Conservation (phyloP, 352 stramenopile species). For the Globisporangium cederbergense region DNA sequence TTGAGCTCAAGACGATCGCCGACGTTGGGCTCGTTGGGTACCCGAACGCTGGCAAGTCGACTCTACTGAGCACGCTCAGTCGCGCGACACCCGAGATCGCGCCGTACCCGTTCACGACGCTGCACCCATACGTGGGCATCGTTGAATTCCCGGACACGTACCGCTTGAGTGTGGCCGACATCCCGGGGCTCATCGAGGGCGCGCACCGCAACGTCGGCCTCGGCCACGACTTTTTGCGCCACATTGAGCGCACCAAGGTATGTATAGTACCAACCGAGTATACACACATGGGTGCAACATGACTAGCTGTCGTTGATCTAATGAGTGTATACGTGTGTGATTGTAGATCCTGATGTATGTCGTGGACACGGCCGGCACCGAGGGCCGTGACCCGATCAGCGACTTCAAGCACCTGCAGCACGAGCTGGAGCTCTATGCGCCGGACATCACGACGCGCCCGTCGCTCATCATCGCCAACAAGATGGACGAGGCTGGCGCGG, state of each 20-base stretch:
- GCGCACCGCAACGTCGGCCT: slow-evolving; percentile 96
- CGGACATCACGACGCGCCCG: slow-evolving; percentile 79
- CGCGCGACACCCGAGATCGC: slow-evolving; percentile 93
- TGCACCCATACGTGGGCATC: slow-evolving; percentile 94
- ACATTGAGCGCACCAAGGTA: slow-evolving; percentile 98
- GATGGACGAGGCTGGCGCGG: slow-evolving; percentile 82
- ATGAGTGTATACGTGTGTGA: background rate
- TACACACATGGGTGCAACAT: background rate
- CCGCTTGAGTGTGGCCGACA: slow-evolving; percentile 87
- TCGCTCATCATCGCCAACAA: slow-evolving; percentile 89
- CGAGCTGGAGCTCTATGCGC: slow-evolving; percentile 85
- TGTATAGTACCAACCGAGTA: slow-evolving; percentile 33
- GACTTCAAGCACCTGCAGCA: slow-evolving; percentile 80
- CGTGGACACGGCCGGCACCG: slow-evolving; percentile 73
- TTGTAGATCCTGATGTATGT: slow-evolving; percentile 84
- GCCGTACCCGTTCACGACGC: slow-evolving; percentile 97
- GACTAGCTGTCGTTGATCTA: background rate
- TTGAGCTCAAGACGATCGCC: slow-evolving; percentile 98
- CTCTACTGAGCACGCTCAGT: slow-evolving; percentile 92
- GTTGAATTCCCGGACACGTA: slow-evolving; percentile 95
- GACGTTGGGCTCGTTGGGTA: slow-evolving; percentile 98
- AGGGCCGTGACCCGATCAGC: slow-evolving; percentile 70
- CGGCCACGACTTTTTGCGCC: slow-evolving; percentile 97
- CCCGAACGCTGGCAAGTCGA: slow-evolving; percentile 98
- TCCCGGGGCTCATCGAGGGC: slow-evolving; percentile 87